Conservation (phyloP, 2,329 filamentous ascomycete species). For the Cercospora sp. region DNA sequence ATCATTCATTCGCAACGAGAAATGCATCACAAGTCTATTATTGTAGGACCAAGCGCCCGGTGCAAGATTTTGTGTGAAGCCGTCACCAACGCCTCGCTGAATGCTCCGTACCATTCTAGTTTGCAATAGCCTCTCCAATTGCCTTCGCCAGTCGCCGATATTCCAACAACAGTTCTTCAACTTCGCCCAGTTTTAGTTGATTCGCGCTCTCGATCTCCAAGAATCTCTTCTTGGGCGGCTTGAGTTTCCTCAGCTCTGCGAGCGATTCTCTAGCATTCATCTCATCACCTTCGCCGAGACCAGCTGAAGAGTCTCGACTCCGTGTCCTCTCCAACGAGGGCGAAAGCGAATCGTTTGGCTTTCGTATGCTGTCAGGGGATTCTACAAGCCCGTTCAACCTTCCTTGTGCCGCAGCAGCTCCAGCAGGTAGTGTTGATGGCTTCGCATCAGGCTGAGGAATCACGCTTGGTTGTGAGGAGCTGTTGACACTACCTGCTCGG, state of each 20-base stretch:
- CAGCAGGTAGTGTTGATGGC: slow-evolving; percentile 10
- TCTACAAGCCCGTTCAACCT: slow-evolving; percentile 36
- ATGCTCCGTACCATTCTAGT: slow-evolving; percentile 8
- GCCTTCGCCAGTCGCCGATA: slow-evolving; percentile 47
- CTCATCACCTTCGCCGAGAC: slow-evolving; percentile 37
- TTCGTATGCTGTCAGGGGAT: slow-evolving; percentile 27
- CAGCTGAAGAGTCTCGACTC: slow-evolving; percentile 19
- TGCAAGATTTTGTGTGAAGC: background rate
- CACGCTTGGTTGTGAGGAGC: slow-evolving; percentile 20
- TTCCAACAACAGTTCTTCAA: slow-evolving; percentile 47
- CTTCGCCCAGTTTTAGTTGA: slow-evolving; percentile 50
- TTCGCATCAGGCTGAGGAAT: slow-evolving; percentile 21
- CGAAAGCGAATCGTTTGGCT: slow-evolving; percentile 10
- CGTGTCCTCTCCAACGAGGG: slow-evolving; percentile 17
- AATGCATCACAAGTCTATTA: background rate
- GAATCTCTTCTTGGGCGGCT: slow-evolving; percentile 51
- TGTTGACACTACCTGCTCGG: slow-evolving; percentile 31
- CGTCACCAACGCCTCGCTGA: background rate
- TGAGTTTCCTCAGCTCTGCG: slow-evolving; percentile 48
- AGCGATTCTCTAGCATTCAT: slow-evolving; percentile 47
- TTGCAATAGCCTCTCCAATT: slow-evolving; percentile 45
- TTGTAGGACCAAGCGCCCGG: background rate
- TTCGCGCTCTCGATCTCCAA: slow-evolving; percentile 49
- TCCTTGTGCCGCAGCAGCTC: slow-evolving; percentile 25
- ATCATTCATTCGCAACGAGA: background rate